Base-by-base conservation (phyloP, 257 asterid species). In the Forsythia viridissima region DNA sequence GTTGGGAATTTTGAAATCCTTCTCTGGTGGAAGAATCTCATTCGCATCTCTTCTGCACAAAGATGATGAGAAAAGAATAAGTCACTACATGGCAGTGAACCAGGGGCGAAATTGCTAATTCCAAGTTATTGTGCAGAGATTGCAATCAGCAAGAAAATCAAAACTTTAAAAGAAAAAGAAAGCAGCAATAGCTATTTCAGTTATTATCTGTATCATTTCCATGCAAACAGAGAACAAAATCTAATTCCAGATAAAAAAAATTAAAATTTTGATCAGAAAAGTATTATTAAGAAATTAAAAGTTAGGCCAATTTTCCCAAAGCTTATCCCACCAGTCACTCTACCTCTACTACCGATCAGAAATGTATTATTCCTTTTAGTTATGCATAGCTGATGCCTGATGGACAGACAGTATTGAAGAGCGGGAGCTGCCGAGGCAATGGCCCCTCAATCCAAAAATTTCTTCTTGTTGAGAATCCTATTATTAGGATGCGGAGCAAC, bases 1-100 rank as follows among this genome's bases (percentile, higher is more conserved):
- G 68, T 96, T 96, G 57, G 93, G 98, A 84, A 92, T 82, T 87
- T 85, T 87, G 78, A 96, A 90, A 16, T 90, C 95, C 86, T 83
- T 93, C 88, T 87, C 85, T 72, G 79, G 76, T 1, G 91, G 94
- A 81, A 96, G 97, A 84, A 68, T 83, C 88, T 90, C 95, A 73
- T 89, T 83, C 6, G 80, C 71, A 78, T 96, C 86, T 86, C 85
- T 96, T 34, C 99, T 96, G 91, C 71, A 70, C 65, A 82, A 34
- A 81, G 73, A 79, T 77, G 16, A 77, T 70, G 71, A 75, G 41
- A 39, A 61, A 74, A 41, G 77, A 80, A 81, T 59, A 41, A 80
- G 46, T 44, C 21, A 36, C 12, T 48, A 77, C 18, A 51, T 74
- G 16, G n/a, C 55, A 46, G 55, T 71, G 11, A 74, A 43, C 8